Base-by-base conservation (phyloP, 1,284 basidiomycete species). In the Stereum hirsutum region DNA sequence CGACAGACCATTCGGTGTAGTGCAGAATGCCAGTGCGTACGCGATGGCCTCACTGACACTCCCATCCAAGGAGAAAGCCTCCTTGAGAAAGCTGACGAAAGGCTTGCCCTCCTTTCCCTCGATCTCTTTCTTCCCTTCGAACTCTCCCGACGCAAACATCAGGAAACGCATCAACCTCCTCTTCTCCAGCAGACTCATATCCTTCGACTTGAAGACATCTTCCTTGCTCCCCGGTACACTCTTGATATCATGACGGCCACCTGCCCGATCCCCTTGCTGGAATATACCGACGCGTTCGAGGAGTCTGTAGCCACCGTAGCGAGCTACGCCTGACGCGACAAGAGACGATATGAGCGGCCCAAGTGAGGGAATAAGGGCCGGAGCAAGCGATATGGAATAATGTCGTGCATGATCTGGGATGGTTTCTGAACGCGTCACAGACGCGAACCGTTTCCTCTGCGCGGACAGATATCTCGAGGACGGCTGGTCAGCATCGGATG, bases 151-250 rank as follows among this genome's bases (percentile, higher is more conserved):
- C 30, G 85, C 84, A 55, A 89, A 93, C 54, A 81, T 73, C 27
- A 99, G 65, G 52, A 96, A 90, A 50, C 94, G 90, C 89, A 98
- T 98, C 30, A 99, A 67, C 30, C 85, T 74, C 33, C 94, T 72
- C 65, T 98, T 99, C 48, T 95, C 90, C 27, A 94, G 61, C 5
- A 98, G 70, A 3, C 72, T 73, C 11, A 97, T 74, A 4, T 69
- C 70, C 56, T 81, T 82, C 62, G 80, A 83, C 64, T 88, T 92
- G 74, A 99, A 97, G 19, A 99, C 78, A 48, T 92, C 89, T 61
- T 95, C 92, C 60, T 97, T 98, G 64, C 80, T 89, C 23, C 83
- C 81, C 0, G 95, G 95, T 0, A 98, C 94, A 37, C 65, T 70
- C 51, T 74, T 75, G 30, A 85, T 65, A n/a, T n/a, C n/a, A n/a